Evolutionary conservation across 176 grass and related monocot genomes (phyloP).

Genomic region (Zea luxurians): DNA sequence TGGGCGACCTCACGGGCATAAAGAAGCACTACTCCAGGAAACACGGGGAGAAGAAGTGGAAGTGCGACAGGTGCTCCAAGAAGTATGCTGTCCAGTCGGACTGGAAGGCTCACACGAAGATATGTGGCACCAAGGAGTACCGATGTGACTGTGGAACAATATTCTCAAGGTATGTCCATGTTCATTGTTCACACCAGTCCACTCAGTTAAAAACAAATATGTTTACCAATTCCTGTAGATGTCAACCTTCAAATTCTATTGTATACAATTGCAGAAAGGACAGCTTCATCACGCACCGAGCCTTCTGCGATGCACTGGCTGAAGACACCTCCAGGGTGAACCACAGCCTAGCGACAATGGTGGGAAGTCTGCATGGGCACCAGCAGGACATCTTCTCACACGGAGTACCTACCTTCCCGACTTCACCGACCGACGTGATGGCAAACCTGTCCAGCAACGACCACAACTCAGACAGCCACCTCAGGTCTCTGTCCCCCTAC

Average conservation of each 20-base stretch:
- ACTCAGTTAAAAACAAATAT: constrained; percentile 6
- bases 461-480: constrained; percentile 42
- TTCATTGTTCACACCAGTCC: background rate
- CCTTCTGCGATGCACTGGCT: constrained; percentile 59
- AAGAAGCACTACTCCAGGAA: constrained; percentile 71
- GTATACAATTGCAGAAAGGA: constrained; percentile 55
- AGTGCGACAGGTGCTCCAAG: constrained; percentile 69
- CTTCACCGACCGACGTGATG: constrained; percentile 50
- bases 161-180: constrained; percentile 58
- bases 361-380: constrained; percentile 60
- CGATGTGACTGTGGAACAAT: constrained; percentile 67
- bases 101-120: constrained; percentile 76
- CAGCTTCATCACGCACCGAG: constrained; percentile 69
- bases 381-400: constrained; percentile 47
- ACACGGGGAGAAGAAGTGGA: constrained; percentile 80
- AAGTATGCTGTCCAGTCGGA: constrained; percentile 74
- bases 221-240: background rate
- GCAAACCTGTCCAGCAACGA: constrained; percentile 46
- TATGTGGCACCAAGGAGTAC: constrained; percentile 66
- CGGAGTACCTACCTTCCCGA: constrained; percentile 39
- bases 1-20: constrained; percentile 64
- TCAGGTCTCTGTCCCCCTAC: constrained; percentile 55
- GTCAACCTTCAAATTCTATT: constrained; percentile 13
- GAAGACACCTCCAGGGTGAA: constrained; percentile 56
- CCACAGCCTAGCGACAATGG: constrained; percentile 50